Conservation (phyloP, 1,139 yeast genomes). For the Entelexis paramagnoliae region DNA sequence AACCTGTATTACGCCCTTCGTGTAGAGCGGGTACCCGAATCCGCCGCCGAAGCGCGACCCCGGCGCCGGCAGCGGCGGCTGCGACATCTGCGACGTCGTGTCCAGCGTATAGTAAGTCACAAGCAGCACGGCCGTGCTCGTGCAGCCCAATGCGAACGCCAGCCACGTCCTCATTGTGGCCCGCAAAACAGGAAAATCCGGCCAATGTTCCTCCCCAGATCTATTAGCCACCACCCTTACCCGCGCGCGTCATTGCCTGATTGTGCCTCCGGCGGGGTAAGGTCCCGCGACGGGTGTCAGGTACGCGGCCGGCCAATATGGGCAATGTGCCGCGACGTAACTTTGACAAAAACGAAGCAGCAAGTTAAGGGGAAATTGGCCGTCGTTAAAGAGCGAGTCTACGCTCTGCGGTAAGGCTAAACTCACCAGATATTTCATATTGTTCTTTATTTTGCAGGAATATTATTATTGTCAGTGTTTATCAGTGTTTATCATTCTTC, state of each 20-base stretch:
- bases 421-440: too few species aligned
- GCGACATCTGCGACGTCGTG: background rate
- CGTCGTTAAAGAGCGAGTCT: too few species aligned
- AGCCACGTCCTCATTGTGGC: slow-evolving; percentile 1
- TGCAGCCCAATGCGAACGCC: slow-evolving; percentile 6
- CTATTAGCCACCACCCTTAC: background rate
- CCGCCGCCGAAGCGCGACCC: slow-evolving; percentile 14
- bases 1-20: slow-evolving; percentile 7
- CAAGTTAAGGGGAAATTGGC: too few species aligned
- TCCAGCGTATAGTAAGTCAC: background rate
- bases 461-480: too few species aligned
- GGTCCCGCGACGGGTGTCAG: too few species aligned
- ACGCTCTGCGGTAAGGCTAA: too few species aligned
- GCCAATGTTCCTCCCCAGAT: background rate
- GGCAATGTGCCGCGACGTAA: too few species aligned
- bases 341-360: too few species aligned
- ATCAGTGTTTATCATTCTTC: too few species aligned
- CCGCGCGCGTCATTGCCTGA: background rate
- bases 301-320: too few species aligned
- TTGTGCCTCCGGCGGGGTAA: background rate
- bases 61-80: slow-evolving; percentile 6
- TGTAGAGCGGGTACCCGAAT: slow-evolving; percentile 10
- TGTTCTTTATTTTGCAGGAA: too few species aligned
- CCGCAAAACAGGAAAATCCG: background rate
- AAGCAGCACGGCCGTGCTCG: slow-evolving; percentile 7